These are phyloP conservation scores for Collariella sp. DNA, from an alignment of 495 filamentous ascomycete species.

Conservation along the genomic window DNA sequence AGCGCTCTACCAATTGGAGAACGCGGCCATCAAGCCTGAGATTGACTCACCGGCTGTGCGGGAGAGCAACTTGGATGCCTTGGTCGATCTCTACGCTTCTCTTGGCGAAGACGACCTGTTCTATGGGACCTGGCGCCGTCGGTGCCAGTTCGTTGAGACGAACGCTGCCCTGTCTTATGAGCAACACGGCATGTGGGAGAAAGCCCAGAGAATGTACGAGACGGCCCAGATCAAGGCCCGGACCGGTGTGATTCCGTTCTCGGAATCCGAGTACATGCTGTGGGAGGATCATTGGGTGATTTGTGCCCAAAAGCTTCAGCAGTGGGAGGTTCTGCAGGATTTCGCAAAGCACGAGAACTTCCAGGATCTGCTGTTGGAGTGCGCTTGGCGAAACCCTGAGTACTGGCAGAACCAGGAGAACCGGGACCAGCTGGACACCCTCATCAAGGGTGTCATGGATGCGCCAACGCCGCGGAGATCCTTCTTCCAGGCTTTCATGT, in stretches of 20 bases:
- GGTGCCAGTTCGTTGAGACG: slow-evolving; percentile 91
- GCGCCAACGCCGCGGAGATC: slow-evolving; percentile 85
- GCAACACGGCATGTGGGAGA: slow-evolving; percentile 99
- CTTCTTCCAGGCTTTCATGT: slow-evolving; percentile 98
- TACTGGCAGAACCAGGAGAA: slow-evolving; percentile 81
- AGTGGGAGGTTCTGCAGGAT: slow-evolving; percentile 94
- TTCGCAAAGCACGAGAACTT: slow-evolving; percentile 99
- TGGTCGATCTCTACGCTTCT: slow-evolving; percentile 81
- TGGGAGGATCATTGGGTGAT: slow-evolving; percentile 99
- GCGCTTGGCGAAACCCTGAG: slow-evolving; percentile 87
- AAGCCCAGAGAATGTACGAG: slow-evolving; percentile 92
- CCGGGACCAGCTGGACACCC: slow-evolving; percentile 76
- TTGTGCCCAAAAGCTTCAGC: slow-evolving; percentile 95
- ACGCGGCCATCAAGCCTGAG: slow-evolving; percentile 69
- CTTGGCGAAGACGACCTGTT: slow-evolving; percentile 94
- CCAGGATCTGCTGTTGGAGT: slow-evolving; percentile 92
- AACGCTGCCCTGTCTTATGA: slow-evolving; percentile 96
- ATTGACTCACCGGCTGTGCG: slow-evolving; percentile 74
- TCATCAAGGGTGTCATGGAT: slow-evolving; percentile 94
- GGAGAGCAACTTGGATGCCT: slow-evolving; percentile 89
- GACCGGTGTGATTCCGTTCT: slow-evolving; percentile 87
- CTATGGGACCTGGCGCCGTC: slow-evolving; percentile 93
- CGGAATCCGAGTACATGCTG: slow-evolving; percentile 92
- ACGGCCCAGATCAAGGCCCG: slow-evolving; percentile 93
- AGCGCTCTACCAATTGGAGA: slow-evolving; percentile 73